Conservation (phyloP, 164 flowering plant genomes). For the Nymphaea thermarum region DNA sequence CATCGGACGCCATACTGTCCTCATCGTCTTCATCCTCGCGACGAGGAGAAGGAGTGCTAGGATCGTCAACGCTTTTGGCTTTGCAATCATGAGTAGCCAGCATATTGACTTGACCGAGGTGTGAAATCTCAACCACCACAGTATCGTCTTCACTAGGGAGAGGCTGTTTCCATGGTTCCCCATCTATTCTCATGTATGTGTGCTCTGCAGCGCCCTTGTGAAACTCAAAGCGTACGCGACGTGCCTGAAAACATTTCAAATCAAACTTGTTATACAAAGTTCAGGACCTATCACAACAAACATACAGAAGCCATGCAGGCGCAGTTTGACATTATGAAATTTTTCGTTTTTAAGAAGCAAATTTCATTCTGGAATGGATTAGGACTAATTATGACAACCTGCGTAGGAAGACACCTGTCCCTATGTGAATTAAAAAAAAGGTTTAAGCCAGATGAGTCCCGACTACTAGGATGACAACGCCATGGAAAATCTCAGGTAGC, state of each 20-base stretch:
- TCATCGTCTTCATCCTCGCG: conserved; percentile 26
- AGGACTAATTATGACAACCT: no score
- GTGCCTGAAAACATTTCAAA: conserved; percentile 32
- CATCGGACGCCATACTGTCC: conserved; percentile 21
- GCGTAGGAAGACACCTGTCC: no score
- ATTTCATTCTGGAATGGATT: no score
- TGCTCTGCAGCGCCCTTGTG: conserved; percentile 61
- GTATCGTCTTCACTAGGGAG: conserved; percentile 68
- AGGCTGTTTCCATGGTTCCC: conserved; percentile 98
- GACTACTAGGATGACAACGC: no score
- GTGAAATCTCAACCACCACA: conserved; percentile 68
- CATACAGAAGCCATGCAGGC: no score
- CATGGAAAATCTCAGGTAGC: no score
- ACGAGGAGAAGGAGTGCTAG: conserved; percentile 7
- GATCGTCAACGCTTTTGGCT: conserved; percentile 49
- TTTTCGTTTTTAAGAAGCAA: no score
- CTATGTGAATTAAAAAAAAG: no score
- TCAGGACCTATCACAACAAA: no score
- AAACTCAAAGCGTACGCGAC: conserved; percentile 66
- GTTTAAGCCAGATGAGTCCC: no score
- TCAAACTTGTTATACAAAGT: no score
- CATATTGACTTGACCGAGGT: conserved; percentile 69
- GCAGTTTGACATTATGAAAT: no score
- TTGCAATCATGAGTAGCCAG: conserved; percentile 51
- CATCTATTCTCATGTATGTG: conserved; percentile 88